phyloP scores from a whole-genome alignment of 1,284 basidiomycete genomes.

The Melampsora larici-populina region DNA sequence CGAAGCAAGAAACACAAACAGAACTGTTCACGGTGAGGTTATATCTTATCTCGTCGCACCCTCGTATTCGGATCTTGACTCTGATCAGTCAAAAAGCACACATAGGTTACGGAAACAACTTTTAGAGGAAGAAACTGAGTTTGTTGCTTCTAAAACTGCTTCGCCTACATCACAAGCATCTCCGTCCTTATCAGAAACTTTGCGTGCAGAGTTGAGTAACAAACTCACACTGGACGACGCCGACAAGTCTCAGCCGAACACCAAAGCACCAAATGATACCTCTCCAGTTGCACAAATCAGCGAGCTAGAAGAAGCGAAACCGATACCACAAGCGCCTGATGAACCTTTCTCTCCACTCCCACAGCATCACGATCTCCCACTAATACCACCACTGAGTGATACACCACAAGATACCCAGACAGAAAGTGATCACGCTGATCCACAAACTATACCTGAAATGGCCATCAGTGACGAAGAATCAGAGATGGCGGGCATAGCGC shows the following conservation, averaged over 20 bases:
- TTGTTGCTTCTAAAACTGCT: slow-evolving; percentile 9
- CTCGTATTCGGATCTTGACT: neutral
- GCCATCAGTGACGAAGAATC: slow-evolving; percentile 45
- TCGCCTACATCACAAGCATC: slow-evolving; percentile 7
- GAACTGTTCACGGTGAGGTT: slow-evolving; percentile 66
- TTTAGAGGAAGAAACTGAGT: slow-evolving; percentile 36
- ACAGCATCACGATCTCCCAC: neutral
- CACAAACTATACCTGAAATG: neutral
- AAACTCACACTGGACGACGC: neutral
- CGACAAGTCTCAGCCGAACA: no score
- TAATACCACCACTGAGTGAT: neutral
- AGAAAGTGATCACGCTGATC: no score
- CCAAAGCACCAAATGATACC: no score
- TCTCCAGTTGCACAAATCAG: neutral
- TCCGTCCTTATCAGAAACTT: neutral
- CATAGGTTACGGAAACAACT: slow-evolving; percentile 36
- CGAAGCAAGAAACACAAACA: slow-evolving; percentile 91
- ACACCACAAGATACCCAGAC: no score
- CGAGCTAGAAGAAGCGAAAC: slow-evolving; percentile 43
- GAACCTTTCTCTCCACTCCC: neutral
- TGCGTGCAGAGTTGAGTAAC: neutral
- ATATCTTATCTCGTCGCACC: neutral
- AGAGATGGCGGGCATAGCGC: slow-evolving; percentile 30
- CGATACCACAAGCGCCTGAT: neutral
- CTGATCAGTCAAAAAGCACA: neutral